Percentiles rank a stretch among this genome's conserved stretches.
phyloP scores from a whole-genome alignment of 2,329 filamentous ascomycete species.

The Xylaria sp. region DNA sequence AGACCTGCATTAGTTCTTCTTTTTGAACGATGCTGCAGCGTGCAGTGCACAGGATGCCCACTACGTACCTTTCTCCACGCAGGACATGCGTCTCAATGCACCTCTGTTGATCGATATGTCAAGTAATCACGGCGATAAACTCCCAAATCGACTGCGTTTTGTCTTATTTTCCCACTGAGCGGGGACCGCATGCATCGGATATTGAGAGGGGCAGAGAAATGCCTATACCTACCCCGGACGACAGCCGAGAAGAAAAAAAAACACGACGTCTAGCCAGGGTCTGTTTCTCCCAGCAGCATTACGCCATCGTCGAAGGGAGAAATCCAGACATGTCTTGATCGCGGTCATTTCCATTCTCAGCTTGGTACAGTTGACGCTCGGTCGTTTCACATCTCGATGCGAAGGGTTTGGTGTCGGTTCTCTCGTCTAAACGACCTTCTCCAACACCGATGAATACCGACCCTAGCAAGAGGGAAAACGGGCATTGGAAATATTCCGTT shows the following conservation, averaged over 20 bases:
- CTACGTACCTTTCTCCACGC: slow-evolving; percentile 6
- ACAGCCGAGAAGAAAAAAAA: slow-evolving; percentile 5
- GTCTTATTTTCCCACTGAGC: slow-evolving; percentile 10
- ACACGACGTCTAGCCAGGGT: neutral
- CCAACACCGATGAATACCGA: neutral
- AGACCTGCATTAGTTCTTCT: slow-evolving; percentile 21
- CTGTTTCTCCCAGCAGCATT: neutral
- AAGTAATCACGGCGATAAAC: slow-evolving; percentile 10
- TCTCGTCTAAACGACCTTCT: neutral
- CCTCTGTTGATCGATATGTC: neutral
- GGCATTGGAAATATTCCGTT: no score
- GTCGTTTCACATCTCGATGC: neutral
- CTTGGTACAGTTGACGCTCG: neutral
- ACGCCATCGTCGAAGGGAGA: neutral
- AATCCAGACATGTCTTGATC: neutral
- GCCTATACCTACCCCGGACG: neutral
- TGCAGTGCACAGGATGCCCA: neutral
- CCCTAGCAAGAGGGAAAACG: neutral
- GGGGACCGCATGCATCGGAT: slow-evolving; percentile 16
- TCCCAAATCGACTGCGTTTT: slow-evolving; percentile 12
- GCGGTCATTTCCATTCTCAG: neutral
- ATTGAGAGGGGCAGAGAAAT: slow-evolving; percentile 11
- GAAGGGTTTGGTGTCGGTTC: neutral
- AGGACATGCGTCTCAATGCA: neutral
- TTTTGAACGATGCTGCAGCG: slow-evolving; percentile 7